Evolutionary conservation across 2,329 filamentous ascomycete species (phyloP).

Genomic region (Pseudogymnoascus sp.): DNA sequence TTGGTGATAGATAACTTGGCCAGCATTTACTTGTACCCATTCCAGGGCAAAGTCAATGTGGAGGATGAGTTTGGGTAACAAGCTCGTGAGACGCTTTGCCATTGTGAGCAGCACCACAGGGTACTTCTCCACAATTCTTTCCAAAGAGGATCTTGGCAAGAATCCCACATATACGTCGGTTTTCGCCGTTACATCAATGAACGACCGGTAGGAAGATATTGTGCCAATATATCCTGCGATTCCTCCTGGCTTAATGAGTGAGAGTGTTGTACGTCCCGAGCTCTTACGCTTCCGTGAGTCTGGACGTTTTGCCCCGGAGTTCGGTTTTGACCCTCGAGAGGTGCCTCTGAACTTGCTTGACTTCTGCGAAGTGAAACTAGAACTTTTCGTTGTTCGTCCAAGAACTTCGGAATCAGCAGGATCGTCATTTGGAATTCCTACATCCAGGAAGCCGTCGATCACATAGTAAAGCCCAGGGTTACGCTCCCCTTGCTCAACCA

Average conservation of each 20-base stretch:
- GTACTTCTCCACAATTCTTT: conserved; percentile 87
- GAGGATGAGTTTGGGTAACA: conserved; percentile 80
- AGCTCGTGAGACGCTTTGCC: conserved; percentile 85
- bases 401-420: conserved; percentile 25
- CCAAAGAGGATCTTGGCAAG: conserved; percentile 73
- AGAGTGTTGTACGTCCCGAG: conserved; percentile 62
- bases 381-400: conserved; percentile 18
- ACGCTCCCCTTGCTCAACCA: conserved; percentile 95
- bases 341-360: conserved; percentile 39
- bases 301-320: conserved; percentile 17
- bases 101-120: conserved; percentile 90
- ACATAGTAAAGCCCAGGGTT: conserved; percentile 97
- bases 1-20: conserved; percentile 90
- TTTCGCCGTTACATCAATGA: conserved; percentile 93
- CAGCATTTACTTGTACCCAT: conserved; percentile 94
- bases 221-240: conserved; percentile 92
- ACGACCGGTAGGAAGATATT: conserved; percentile 89
- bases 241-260: conserved; percentile 88
- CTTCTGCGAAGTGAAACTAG: conserved; percentile 16
- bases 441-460: conserved; percentile 92
- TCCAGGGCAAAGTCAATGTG: conserved; percentile 98
- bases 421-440: conserved; percentile 66
- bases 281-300: conserved; percentile 42
- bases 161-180: conserved; percentile 98
- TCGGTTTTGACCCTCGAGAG: conserved; percentile 21